Evolutionary conservation across 2,329 filamentous ascomycete species (phyloP).

Genomic region (Hortaea werneckii): DNA sequence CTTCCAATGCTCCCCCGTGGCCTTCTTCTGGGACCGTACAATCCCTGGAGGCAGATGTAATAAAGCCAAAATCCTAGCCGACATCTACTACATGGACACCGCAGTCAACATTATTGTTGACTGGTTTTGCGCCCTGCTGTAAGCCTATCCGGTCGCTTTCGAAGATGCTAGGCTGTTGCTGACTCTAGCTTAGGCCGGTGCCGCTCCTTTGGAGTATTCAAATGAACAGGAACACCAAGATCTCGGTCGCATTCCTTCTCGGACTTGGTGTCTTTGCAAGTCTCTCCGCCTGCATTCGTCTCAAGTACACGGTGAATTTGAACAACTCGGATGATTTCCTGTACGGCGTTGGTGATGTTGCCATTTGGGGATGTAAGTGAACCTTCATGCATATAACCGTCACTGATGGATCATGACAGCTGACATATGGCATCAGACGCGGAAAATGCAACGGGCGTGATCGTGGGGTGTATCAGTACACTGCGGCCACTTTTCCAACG

Average conservation of each 20-base stretch:
- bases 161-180: neutral
- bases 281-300: constrained; percentile 24
- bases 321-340: constrained; percentile 24
- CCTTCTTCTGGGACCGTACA: constrained; percentile 18
- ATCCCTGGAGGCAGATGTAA: constrained; percentile 21
- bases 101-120: constrained; percentile 27
- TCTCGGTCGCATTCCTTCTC: constrained; percentile 29
- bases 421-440: constrained; percentile 12
- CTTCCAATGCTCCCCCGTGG: constrained; percentile 26
- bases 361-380: constrained; percentile 25
- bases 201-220: constrained; percentile 35
- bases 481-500: constrained; percentile 17
- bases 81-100: constrained; percentile 24
- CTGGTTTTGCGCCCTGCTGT: constrained; percentile 28
- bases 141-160: constrained; percentile 1
- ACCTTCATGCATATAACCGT: neutral
- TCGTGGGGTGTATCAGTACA: constrained; percentile 26
- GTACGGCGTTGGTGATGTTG: constrained; percentile 24
- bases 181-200: constrained; percentile 21
- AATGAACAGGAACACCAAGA: constrained; percentile 31
- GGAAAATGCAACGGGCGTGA: constrained; percentile 27
- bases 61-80: constrained; percentile 15
- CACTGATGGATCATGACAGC: neutral
- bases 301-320: constrained; percentile 28
- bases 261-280: constrained; percentile 27